Evolutionary conservation across 2,329 filamentous ascomycete species (phyloP).

Genomic region (Cladosporium phlei): DNA sequence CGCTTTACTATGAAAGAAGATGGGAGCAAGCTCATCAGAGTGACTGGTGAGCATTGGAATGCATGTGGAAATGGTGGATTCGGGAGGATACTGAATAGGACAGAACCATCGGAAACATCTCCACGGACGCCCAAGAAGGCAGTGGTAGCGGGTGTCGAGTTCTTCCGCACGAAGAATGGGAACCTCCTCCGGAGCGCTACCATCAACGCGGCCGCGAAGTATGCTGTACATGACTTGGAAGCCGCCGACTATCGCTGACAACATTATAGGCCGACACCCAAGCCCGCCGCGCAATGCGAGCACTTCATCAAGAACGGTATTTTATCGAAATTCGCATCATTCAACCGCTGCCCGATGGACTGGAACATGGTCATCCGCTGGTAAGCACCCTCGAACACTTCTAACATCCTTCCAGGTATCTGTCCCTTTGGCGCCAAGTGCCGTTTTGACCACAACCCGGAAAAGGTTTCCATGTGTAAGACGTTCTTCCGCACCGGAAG

Average conservation of each 20-base stretch:
- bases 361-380: conserved; percentile 11
- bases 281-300: conserved; percentile 27
- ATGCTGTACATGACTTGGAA: not conserved
- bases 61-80: not conserved
- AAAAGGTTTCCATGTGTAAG: conserved; percentile 87
- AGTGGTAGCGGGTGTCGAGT: conserved; percentile 70
- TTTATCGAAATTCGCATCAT: conserved; percentile 7
- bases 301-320: conserved; percentile 33
- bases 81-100: conserved; percentile 16
- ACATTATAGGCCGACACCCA: conserved; percentile 15
- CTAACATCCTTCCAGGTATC: conserved; percentile 57
- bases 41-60: conserved; percentile 56
- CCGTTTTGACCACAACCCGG: conserved; percentile 74
- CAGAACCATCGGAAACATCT: conserved; percentile 21
- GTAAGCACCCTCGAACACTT: conserved; percentile 18
- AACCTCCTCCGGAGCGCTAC: conserved; percentile 64
- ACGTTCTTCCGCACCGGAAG: conserved; percentile 73
- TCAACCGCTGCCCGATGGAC: conserved; percentile 1
- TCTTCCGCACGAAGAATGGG: conserved; percentile 79
- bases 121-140: conserved; percentile 67
- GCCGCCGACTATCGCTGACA: not conserved
- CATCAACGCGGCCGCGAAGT: conserved; percentile 8
- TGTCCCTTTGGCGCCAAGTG: conserved; percentile 79
- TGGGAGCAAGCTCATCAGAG: conserved; percentile 75
- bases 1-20: conserved; percentile 68